Percentiles rank a stretch among this genome's conserved stretches.
Conservation (phyloP, 1,139 yeast genomes). For the Yamadazyma siamensis region DNA sequence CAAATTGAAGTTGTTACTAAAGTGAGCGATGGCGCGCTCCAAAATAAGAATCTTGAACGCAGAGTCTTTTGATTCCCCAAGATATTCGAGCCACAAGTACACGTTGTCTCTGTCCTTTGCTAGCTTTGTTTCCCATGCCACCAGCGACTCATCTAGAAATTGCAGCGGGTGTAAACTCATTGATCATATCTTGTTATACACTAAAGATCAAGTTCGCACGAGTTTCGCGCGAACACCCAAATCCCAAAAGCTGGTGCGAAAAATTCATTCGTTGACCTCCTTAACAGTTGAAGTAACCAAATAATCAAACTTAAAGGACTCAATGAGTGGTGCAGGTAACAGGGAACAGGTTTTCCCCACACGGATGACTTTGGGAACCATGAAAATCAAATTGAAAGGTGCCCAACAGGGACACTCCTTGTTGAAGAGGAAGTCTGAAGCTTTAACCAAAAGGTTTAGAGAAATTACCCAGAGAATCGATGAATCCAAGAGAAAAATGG, state of each 20-base stretch:
- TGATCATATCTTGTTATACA: no score
- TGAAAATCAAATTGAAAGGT: conserved; percentile 95
- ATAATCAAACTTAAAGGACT: no score
- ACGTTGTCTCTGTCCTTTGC: conserved; percentile 41
- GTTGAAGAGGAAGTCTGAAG: conserved; percentile 93
- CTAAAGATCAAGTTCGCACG: no score
- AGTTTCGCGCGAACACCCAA: no score
- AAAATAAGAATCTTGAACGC: conserved; percentile 41
- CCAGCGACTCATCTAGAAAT: no score
- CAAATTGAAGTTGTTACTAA: conserved; percentile 47
- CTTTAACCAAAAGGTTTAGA: conserved; percentile 91
- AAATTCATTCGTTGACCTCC: no score
- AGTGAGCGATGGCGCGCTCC: conserved; percentile 48
- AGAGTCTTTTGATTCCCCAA: conserved; percentile 20
- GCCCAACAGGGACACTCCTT: conserved; percentile 96
- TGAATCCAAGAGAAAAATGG: conserved; percentile 96
- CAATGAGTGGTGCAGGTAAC: conserved; percentile 48
- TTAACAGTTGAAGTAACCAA: no score
- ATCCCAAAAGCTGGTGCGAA: no score
- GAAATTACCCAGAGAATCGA: conserved; percentile 93
- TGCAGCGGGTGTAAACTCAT: no score
- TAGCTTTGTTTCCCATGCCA: conserved; percentile 43
- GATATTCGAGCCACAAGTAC: conserved; percentile 54
- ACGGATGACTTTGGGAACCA: conserved; percentile 91
- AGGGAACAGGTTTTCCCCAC: conserved; percentile 94